A percentile compares a stretch with the other conserved stretches of the same genome.
Conservation (phyloP, 2,329 filamentous ascomycete species). For the Samsoniella hepiali region DNA sequence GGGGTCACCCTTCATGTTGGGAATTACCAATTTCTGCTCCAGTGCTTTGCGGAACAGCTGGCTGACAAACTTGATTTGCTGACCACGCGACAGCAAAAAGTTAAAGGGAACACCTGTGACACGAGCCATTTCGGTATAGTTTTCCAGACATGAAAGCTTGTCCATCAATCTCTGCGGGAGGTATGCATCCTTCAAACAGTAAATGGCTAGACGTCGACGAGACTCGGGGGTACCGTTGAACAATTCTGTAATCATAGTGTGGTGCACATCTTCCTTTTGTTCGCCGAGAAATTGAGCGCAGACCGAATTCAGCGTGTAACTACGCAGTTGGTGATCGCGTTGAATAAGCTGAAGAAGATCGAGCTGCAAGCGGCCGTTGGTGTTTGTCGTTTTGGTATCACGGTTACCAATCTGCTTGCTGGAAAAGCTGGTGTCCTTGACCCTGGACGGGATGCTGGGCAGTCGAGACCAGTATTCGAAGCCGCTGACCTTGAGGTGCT, state of each 20-base stretch:
- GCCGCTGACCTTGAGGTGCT: constrained; percentile 70
- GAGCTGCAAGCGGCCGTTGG: constrained; percentile 86
- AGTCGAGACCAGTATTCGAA: constrained; percentile 90
- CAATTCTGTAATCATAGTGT: constrained; percentile 98
- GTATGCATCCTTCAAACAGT: constrained; percentile 97
- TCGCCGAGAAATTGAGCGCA: constrained; percentile 92
- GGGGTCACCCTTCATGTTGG: constrained; percentile 70
- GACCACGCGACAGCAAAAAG: constrained; percentile 82
- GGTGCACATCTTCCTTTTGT: constrained; percentile 97
- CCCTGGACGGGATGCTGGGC: constrained; percentile 64
- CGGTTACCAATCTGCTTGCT: constrained; percentile 98
- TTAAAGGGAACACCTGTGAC: constrained; percentile 99
- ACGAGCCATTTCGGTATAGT: constrained; percentile 99
- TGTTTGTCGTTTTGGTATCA: constrained; percentile 92
- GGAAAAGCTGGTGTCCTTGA: constrained; percentile 81
- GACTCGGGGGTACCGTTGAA: constrained; percentile 97
- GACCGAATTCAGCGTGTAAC: constrained; percentile 96
- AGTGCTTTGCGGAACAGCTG: constrained; percentile 93
- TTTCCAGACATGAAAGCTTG: constrained; percentile 96
- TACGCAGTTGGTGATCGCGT: constrained; percentile 89
- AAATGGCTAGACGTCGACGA: constrained; percentile 82
- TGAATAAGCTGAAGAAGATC: constrained; percentile 94
- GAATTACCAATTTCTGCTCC: constrained; percentile 91
- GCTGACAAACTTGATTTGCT: constrained; percentile 97
- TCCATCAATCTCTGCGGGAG: constrained; percentile 92